Base-by-base conservation (phyloP, 208 protist species). In the Vickermania spadyakhi region DNA sequence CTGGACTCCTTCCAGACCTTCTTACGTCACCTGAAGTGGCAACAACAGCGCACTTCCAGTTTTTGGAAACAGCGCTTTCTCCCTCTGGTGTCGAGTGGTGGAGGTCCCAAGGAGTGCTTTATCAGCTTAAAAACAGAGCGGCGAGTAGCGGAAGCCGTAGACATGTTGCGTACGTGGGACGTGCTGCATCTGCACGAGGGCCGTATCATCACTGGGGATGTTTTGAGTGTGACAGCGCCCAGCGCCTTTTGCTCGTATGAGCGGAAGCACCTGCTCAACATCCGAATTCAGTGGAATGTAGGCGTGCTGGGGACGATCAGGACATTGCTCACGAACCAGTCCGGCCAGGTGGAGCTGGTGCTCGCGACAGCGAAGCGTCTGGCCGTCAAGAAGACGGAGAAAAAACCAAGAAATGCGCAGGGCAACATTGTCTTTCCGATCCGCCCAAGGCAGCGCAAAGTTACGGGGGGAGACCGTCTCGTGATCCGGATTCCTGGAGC, bases 151-250 rank as follows among this genome's bases (percentile, higher is more conserved):
- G 31, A 58, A 21, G 77, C 72, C 21, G 54, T 94, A n/a, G 72
- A 87, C 11, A 66, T 75, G 26, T 66, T 94, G 66, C 79, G 88
- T 27, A 94, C 88, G 23, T 94, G 88, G 85, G 88, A 94, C 45
- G 58, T 89, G n/a, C 51, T 94, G 27, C 83, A 84, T 70, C 69
- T 92, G 22, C 80, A 91, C 60, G 76, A 89, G 36, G 72, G 81
- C 5, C 59, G 65, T 3, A 56, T 91, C 23, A 42, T 89, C 28
- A 82, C 76, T 2, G 88, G 88, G 2, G 88, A 94, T 52, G 65
- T 94, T 21, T 64, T 70, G 27, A 56, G 60, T 26, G 66, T 94
- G 11, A 58, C 72, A 45, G 66, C 66, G 3, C 83, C 83, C 1
- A 83, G 67, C 21, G 75, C 73, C 1, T 60, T 63, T 42, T 78